A percentile compares a stretch with the other conserved stretches of the same genome.
These are phyloP conservation scores for Colletotrichum acutatum DNA, from an alignment of 2,329 filamentous ascomycete genomes.

Conservation along the genomic window DNA sequence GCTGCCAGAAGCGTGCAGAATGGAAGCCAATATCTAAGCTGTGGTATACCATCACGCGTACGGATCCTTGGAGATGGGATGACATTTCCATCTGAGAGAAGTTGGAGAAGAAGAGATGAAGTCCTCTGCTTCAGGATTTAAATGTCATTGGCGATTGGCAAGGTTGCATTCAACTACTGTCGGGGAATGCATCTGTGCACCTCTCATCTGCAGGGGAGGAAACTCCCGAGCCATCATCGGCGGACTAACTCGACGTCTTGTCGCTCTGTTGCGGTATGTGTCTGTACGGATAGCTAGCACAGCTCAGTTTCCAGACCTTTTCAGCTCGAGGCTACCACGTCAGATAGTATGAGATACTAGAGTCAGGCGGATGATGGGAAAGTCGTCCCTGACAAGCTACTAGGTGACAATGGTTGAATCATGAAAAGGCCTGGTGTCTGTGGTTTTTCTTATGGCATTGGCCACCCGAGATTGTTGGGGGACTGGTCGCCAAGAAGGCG, in stretches of 20 bases:
- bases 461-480: not conserved
- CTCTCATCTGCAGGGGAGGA: not conserved
- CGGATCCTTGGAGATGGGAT: conserved; percentile 1
- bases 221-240: conserved; percentile 20
- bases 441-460: not conserved
- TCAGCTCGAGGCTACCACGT: not conserved
- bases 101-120: conserved; percentile 14
- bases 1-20: not conserved
- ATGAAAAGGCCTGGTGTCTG: not conserved
- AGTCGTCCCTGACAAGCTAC: not conserved
- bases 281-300: no score
- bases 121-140: not conserved
- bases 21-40: not conserved
- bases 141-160: conserved; percentile 9
- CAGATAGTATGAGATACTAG: not conserved
- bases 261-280: not conserved
- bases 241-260: not conserved
- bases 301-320: not conserved
- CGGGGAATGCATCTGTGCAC: conserved; percentile 23
- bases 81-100: not conserved
- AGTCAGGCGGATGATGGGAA: not conserved
- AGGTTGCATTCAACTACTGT: conserved; percentile 21
- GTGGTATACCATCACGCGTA: not conserved
- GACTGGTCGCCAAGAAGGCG: not conserved
- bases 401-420: conserved; percentile 2